phyloP scores from a whole-genome alignment of 1,284 basidiomycete species.

The Puccinia brachypodii region DNA sequence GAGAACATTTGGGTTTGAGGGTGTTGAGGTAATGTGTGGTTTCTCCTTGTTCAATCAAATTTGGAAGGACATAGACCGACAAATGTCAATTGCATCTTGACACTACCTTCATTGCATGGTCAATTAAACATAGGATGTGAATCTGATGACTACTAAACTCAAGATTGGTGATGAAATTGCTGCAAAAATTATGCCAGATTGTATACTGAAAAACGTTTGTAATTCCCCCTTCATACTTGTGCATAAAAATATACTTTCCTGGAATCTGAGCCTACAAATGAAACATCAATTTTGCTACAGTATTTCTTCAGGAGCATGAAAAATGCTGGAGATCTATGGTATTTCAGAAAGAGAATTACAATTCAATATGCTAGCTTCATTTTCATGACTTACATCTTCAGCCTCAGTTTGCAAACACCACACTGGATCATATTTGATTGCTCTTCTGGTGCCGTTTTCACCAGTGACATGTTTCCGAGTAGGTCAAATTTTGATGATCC shows the following conservation, averaged over 20 bases:
- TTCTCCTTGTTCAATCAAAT: neutral
- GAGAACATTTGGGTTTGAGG: constrained; percentile 59
- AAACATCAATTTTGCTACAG: constrained; percentile 59
- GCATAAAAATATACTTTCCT: neutral
- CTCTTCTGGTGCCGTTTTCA: constrained; percentile 81
- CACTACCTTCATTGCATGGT: neutral
- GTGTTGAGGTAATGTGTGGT: constrained; percentile 66
- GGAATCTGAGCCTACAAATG: constrained; percentile 19
- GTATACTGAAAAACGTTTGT: constrained; percentile 76
- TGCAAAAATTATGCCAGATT: constrained; percentile 85
- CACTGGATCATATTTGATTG: constrained; percentile 84
- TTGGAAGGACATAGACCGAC: neutral
- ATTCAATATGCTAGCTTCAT: constrained; percentile 81
- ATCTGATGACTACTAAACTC: constrained; percentile 64
- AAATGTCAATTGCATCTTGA: neutral
- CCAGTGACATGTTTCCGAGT: constrained; percentile 87
- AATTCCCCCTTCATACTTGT: neutral
- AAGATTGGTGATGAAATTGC: constrained; percentile 89
- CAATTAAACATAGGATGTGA: constrained; percentile 5
- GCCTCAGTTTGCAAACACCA: constrained; percentile 78
- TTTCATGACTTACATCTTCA: constrained; percentile 90
- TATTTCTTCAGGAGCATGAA: constrained; percentile 87
- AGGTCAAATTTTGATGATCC: constrained; percentile 52
- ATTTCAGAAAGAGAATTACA: constrained; percentile 95
- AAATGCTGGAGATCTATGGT: constrained; percentile 83